Evolutionary conservation across 2,329 filamentous ascomycete genomes (phyloP), one percentile per base, ranked within the genome.

Genomic region (Cryoendolithus antarcticus): DNA sequence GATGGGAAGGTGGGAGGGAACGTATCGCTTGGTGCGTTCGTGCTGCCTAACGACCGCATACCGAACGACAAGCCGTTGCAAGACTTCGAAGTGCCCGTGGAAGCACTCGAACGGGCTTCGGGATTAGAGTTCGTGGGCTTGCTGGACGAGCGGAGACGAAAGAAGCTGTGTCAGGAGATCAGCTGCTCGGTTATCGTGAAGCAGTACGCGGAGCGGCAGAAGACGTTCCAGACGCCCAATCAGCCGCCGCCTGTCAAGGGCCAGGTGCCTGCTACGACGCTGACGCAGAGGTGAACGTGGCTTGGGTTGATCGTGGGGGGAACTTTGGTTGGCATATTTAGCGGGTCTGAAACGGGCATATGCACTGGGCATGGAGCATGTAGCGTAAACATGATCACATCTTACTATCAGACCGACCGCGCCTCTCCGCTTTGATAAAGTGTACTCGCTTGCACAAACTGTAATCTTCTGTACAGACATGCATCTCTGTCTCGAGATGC

Each of bases 41-140:
- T 98, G 38, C 70, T 98, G 52, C 91, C 91, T 10, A 98, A 98
- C 60, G 86, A 86, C 2, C 71, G 66, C 11, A 98, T 98, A 51
- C 70, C 82, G 30, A 98, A 94, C 62, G 72, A 77, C 44, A 95
- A 91, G 67, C 84, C 83, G 36, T 69, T 98, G 50, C 70, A 74
- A 37, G 86, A 95, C 57, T 98, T 98, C 55, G 89, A 96, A 69
- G 91, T 96, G 19, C 89, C 91, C 0, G 59, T 98, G 30, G 89
- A 96, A 69, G 82, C 80, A 7, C 78, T 98, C 29, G 91, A 98
- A 73, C 74, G 86, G 47, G 89, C 91, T 2, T 88, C 82, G 48
- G 91, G 91, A 4, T 66, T 98, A 53, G 86, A 95, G 59, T 98
- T 98, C 63, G 85, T 85, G 21, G 70, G 72, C 12, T 82, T 89